These are phyloP conservation scores for Ophiobolus disseminans DNA, from an alignment of 2,329 filamentous ascomycete species.

Conservation along the genomic window DNA sequence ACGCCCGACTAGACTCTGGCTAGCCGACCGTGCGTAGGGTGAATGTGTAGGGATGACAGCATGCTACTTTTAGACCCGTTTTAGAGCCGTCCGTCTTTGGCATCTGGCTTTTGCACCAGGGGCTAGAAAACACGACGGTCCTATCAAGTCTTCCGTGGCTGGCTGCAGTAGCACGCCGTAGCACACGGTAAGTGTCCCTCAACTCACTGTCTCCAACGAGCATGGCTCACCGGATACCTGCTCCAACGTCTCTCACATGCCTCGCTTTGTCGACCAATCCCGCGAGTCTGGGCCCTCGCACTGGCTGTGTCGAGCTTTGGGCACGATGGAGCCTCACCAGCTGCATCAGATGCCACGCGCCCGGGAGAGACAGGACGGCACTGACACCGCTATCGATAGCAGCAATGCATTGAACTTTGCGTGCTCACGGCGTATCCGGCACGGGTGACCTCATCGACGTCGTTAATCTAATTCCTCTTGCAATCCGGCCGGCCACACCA, in stretches of 20 bases:
- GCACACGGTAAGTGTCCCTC: too few species aligned
- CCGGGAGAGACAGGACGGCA: constrained; percentile 10
- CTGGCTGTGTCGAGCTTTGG: constrained; percentile 17
- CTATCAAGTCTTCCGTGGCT: constrained; percentile 21
- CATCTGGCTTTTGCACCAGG: constrained; percentile 30
- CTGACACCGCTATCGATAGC: background rate
- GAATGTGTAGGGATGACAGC: constrained; percentile 46
- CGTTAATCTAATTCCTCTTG: constrained; percentile 17
- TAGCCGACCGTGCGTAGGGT: constrained; percentile 42
- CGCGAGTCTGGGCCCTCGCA: constrained; percentile 7
- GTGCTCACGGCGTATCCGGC: constrained; percentile 14
- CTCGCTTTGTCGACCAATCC: constrained; percentile 16
- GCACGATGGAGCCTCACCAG: constrained; percentile 9
- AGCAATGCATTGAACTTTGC: constrained; percentile 5
- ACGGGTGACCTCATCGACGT: constrained; percentile 24
- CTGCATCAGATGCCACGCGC: constrained; percentile 12
- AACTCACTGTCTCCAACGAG: constrained; percentile 5
- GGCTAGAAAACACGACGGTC: constrained; percentile 24
- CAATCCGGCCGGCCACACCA: constrained; percentile 20
- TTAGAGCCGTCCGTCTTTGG: constrained; percentile 21
- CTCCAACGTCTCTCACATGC: constrained; percentile 24
- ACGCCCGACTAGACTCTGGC: constrained; percentile 38
- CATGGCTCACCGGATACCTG: constrained; percentile 19
- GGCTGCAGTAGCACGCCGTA: constrained; percentile 25
- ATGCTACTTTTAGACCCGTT: constrained; percentile 42